These are phyloP conservation scores for Triticum timopheevii DNA, from an alignment of 176 grass and related monocot genomes.

Conservation along the genomic window DNA sequence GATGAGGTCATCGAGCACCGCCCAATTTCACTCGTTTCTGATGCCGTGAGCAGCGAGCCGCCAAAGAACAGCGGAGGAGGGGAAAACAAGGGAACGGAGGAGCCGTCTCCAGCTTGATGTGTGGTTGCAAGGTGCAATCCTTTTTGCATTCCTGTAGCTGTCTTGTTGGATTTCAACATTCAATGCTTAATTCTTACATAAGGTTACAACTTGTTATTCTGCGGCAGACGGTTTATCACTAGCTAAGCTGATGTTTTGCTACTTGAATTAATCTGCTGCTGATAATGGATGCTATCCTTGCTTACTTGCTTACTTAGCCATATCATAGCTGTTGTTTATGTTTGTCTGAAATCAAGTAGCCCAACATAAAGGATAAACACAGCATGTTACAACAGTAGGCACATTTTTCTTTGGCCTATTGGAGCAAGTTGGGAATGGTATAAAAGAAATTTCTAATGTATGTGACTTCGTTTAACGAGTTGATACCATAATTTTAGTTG, in stretches of 20 bases:
- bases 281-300: slow-evolving; percentile 6
- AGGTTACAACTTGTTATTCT: slow-evolving; percentile 33
- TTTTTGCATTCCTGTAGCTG: slow-evolving; percentile 25
- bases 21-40: slow-evolving; percentile 65
- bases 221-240: slow-evolving; percentile 11
- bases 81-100: slow-evolving; percentile 33
- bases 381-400: not conserved
- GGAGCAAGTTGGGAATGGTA: not conserved
- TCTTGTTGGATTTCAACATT: slow-evolving; percentile 9
- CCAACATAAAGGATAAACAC: not conserved
- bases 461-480: not conserved
- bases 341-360: not conserved
- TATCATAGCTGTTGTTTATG: not conserved
- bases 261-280: slow-evolving; percentile 25
- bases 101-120: slow-evolving; percentile 55
- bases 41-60: slow-evolving; percentile 35
- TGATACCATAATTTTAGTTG: not conserved
- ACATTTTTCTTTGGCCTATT: not conserved
- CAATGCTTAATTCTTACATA: slow-evolving; percentile 30
- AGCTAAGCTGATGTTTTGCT: slow-evolving; percentile 25
- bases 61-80: slow-evolving; percentile 20
- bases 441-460: not conserved
- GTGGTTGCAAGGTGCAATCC: slow-evolving; percentile 37
- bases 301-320: not conserved
- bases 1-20: slow-evolving; percentile 95